Base-by-base conservation (phyloP, 352 stramenopile genomes). In the Pythium folliculosum region DNA sequence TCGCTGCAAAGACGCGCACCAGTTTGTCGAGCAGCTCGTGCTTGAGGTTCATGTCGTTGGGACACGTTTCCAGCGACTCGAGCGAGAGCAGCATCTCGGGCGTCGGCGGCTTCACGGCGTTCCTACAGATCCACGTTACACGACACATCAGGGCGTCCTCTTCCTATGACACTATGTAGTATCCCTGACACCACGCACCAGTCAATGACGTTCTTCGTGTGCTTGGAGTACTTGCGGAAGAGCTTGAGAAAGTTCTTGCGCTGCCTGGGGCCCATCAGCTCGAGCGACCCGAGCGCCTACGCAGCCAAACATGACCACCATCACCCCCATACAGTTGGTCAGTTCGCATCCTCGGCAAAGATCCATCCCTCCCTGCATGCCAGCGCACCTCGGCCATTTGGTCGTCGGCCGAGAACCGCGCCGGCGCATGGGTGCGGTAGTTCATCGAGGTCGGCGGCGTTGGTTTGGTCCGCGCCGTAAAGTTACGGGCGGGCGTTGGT, bases 11-110 rank as follows among this genome's bases (percentile, higher is more conserved):
- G 35, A 14, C 13, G 32, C 43, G 27, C 72, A 95, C 97, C 14
- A 99, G 97, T 71, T 99, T 94, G 49, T 98, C 83, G 0, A 99
- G 86, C 64, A 99, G 83, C 64, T 96, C 84, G 72, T 98, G 93
- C 58, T 94, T 92, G 56, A 98, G 82, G 50, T 94, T 95, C 76
- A 93, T 91, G 69, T 98, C 90, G 57, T 95, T 92, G 16, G 93
- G 93, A 63, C 93, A 98, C 54, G 75, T 90, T 68, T 97, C 82
- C 32, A 96, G 71, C 43, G 92, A 80, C 23, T 81, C 78, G 57
- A 84, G 88, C 47, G 70, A 81, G 55, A 89, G 81, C 49, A 97
- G 67, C 72, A 97, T 84, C 52, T 83, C 76, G 0, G 73, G 76
- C 19, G 90, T 81, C 9, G 90, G 89, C 19, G 86, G 81, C 67